Base-by-base conservation (phyloP, 768 basidiomycete genomes). In the Tulasnella calospora region DNA sequence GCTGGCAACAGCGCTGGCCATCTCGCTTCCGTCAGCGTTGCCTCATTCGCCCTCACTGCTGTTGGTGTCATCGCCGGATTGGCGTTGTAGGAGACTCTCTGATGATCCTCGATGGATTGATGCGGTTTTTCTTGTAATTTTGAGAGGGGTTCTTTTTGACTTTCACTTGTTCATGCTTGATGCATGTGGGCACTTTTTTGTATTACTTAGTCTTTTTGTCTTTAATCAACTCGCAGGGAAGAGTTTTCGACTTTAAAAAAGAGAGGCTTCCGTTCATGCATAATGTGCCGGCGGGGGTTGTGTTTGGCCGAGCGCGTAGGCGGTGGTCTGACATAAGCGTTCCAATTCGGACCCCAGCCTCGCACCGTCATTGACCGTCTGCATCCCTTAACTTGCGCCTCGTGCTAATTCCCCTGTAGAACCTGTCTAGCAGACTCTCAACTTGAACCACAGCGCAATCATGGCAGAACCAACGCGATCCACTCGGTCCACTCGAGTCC, bases 401-500 rank as follows among this genome's bases (percentile, higher is more conserved):
- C 55, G 27, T 57, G 55, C 44, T 46, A 46, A 46, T 46, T 19
- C 44, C 44, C 44, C 13, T 6, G 38, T 19, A 46, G 44, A 12
- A 12, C 2, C 44, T 15, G 10, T 57, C 13, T 57, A 57, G 12
- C 55, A 57, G n/a, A 30, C 55, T 30, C 27, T 21, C 8, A n/a
- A 21, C 55, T 30, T 27, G 55, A 57, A 30, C 3, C 23, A 30
- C 10, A 57, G 23, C 55, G 21, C 9, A 4, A 57, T n/a, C 55
- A 57, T 57, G 55, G 12, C 55, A 30, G 55, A 57, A 13, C 55
- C 55, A 57, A 57, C 27, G 27, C 55, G 55, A 57, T 21, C 55
- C 23, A 23, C 55, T n/a, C 23, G 41, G 73, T 47, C 73, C 8
- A 76, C 74, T 47, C 46, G 93, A 76, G 91, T 95, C 7, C 94